Evolutionary conservation across 2,329 filamentous ascomycete species (phyloP).

Genomic region (Pseudocercospora fuligena): DNA sequence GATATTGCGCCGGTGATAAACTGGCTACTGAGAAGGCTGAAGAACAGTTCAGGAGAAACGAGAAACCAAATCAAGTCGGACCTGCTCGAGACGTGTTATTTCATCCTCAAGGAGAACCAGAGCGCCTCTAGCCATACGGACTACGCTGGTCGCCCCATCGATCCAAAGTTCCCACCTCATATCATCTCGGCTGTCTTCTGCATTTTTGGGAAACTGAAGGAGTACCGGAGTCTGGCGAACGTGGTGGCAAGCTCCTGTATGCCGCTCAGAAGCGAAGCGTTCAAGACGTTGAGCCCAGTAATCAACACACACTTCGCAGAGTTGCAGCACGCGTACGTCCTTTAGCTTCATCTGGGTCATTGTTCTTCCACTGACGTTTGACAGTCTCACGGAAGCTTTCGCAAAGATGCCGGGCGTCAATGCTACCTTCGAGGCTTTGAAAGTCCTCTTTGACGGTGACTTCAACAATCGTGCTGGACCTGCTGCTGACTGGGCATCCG

Average conservation of each 20-base stretch:
- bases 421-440: neutral
- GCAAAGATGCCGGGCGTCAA: neutral
- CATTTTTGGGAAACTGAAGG: neutral
- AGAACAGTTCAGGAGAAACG: too few species aligned
- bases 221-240: neutral
- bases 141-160: neutral
- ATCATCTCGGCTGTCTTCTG: neutral
- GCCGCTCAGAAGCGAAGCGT: neutral
- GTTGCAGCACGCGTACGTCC: neutral
- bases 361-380: neutral
- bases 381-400: neutral
- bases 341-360: neutral
- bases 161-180: neutral
- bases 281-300: neutral
- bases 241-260: neutral
- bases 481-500: neutral
- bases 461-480: neutral
- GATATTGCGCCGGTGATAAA: neutral
- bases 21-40: neutral
- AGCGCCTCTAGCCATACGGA: neutral
- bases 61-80: neutral
- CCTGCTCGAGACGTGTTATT: neutral
- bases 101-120: neutral
- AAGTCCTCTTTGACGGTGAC: neutral
- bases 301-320: neutral